Conservation (phyloP, 1,139 yeast species). For the Diutina pseudorugosa region DNA sequence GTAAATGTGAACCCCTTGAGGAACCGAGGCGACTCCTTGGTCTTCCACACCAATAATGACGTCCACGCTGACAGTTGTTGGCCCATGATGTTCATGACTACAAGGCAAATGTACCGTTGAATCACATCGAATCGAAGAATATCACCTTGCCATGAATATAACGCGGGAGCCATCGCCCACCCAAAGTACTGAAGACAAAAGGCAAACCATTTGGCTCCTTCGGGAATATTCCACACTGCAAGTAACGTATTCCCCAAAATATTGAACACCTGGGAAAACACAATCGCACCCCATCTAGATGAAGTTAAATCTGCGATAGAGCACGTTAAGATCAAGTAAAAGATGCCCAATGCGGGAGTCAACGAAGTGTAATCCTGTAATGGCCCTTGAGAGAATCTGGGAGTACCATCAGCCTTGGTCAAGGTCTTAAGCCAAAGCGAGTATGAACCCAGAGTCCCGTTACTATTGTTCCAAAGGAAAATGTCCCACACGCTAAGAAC, state of each 20-base stretch:
- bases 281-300: not conserved
- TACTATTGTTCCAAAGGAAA: conserved; percentile 52
- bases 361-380: not conserved
- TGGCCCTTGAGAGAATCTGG: not conserved
- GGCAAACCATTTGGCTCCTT: conserved; percentile 11
- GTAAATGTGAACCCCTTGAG: conserved; percentile 11
- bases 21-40: conserved; percentile 12
- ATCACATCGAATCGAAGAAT: conserved; percentile 32
- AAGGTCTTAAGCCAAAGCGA: conserved; percentile 32
- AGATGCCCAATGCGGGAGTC: not conserved
- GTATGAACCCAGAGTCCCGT: conserved; percentile 41
- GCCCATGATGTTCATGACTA: conserved; percentile 12
- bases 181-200: conserved; percentile 23
- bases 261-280: conserved; percentile 10
- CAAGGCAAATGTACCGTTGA: conserved; percentile 17
- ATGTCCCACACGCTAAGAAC: conserved; percentile 39
- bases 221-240: conserved; percentile 10
- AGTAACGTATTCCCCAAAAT: conserved; percentile 19
- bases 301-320: not conserved
- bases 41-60: conserved; percentile 14
- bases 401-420: conserved; percentile 11
- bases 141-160: conserved; percentile 33
- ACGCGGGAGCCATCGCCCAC: conserved; percentile 40
- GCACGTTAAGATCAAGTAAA: not conserved
- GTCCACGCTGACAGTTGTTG: conserved; percentile 12